Evolutionary conservation across 176 grass and related monocot genomes (phyloP).

Genomic region (Raddia guianensis): DNA sequence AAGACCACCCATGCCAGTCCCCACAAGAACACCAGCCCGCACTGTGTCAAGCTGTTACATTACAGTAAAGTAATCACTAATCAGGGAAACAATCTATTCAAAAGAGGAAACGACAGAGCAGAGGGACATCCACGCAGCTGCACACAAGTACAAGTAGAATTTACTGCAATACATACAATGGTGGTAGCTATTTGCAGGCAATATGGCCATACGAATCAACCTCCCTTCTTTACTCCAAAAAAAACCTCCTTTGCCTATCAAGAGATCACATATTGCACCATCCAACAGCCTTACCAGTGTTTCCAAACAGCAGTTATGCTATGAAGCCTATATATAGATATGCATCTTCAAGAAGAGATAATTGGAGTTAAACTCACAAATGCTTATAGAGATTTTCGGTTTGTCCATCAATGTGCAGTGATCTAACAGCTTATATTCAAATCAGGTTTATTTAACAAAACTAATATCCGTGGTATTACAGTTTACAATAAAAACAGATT

Average conservation of each 20-base stretch:
- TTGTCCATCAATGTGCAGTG: neutral
- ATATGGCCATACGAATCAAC: neutral
- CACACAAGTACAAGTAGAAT: neutral
- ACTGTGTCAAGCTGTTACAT: conserved; percentile 53
- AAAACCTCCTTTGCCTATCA: neutral
- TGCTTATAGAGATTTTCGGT: neutral
- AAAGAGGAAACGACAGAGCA: neutral
- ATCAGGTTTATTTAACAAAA: neutral
- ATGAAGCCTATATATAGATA: neutral
- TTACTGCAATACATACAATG: neutral
- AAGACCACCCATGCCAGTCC: conserved; percentile 66
- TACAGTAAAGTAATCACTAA: conserved; percentile 21
- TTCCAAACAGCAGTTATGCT: neutral
- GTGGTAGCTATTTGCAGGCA: neutral
- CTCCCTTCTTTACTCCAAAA: neutral
- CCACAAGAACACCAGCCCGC: conserved; percentile 66
- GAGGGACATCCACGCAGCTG: neutral
- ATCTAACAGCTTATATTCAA: conserved; percentile 7
- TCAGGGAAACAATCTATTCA: neutral
- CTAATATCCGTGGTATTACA: neutral
- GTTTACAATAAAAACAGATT: conserved; percentile 2
- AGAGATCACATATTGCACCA: neutral
- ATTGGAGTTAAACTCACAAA: neutral
- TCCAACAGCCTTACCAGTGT: neutral
- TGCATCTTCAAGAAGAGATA: neutral